Evolutionary conservation across 106 monocot species (phyloP), one percentile per base, ranked within the genome.

Genomic region (Apostasia shenzhenica): DNA sequence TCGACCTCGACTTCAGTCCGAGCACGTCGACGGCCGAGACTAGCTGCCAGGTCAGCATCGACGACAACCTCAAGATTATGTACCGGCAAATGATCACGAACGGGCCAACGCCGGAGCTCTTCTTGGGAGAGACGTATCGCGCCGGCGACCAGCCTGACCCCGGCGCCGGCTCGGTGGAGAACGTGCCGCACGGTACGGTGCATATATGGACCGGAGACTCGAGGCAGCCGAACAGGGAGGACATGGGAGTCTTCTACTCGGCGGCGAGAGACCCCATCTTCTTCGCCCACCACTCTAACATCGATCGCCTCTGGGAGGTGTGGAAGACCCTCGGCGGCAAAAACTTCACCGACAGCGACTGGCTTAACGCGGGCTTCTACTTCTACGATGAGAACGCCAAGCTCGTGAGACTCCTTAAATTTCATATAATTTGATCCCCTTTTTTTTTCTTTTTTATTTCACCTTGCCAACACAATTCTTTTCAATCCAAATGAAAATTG

Each of bases 341-440:
- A 26, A 26, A 57, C 14, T 57, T 57, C 1, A 13, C 57, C 2
- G 57, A 57, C 14, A 0, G 13, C 1, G 57, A 57, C n/a, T 57
- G 57, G 57, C 57, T 57, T 26, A 26, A 57, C 57, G 4, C 57
- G 14, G 26, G 14, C n/a, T 57, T 84, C 71, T 52, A 71, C 55
- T 77, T 84, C 77, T 84, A 77, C 51, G 77, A 84, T 26, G 84
- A 84, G 73, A 74, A 80, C 40, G 70, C 77, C 38, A 10, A 61
- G 46, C 11, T 71, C 4, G 84, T 82, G 5, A 67, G 72, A 26
- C 26, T 26, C 26, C 26, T 26, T 26, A 26, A 26, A 26, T 26
- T 26, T 26, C 26, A 26, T 26, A 26, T 26, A 26, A 26, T 26
- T 26, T 26, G 0, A 26, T 26, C 26, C n/a, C n/a, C 26, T 26